Percentiles rank a stretch among this genome's conserved stretches.
phyloP scores from a whole-genome alignment of 2,329 filamentous ascomycete genomes.

The Phaeosphaeria sp. region DNA sequence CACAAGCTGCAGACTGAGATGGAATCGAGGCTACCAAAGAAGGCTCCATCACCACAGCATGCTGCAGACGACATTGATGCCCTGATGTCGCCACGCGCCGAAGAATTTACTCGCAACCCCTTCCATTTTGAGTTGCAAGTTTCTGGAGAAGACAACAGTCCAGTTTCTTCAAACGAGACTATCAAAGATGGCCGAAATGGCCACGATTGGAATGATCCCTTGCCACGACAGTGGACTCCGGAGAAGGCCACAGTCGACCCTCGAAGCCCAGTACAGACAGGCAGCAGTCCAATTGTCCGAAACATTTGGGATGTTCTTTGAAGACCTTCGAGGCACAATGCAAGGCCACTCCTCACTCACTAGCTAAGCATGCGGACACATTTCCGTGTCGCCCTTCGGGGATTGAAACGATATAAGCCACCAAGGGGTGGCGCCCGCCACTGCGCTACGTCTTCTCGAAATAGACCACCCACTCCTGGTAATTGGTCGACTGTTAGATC shows the following conservation, averaged over 20 bases:
- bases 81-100: slow-evolving; percentile 73
- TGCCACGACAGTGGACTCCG: slow-evolving; percentile 53
- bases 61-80: slow-evolving; percentile 55
- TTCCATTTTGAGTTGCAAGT: slow-evolving; percentile 44
- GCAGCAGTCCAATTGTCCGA: slow-evolving; percentile 75
- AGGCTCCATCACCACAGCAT: slow-evolving; percentile 31
- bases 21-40: slow-evolving; percentile 43
- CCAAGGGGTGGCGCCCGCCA: background rate
- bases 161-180: slow-evolving; percentile 40
- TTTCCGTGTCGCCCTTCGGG: background rate
- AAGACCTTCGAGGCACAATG: slow-evolving; percentile 24
- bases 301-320: slow-evolving; percentile 81
- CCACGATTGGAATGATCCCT: slow-evolving; percentile 35
- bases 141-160: slow-evolving; percentile 33
- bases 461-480: background rate
- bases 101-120: slow-evolving; percentile 70
- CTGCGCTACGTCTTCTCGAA: background rate
- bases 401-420: background rate
- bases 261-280: slow-evolving; percentile 75
- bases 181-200: slow-evolving; percentile 38
- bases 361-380: background rate
- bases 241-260: slow-evolving; percentile 69
- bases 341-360: background rate
- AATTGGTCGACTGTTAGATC: background rate
- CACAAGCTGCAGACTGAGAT: slow-evolving; percentile 50